A percentile compares a stretch with the other conserved stretches of the same genome.
Conservation (phyloP, 83 land plant genomes). For the Picea abies region DNA sequence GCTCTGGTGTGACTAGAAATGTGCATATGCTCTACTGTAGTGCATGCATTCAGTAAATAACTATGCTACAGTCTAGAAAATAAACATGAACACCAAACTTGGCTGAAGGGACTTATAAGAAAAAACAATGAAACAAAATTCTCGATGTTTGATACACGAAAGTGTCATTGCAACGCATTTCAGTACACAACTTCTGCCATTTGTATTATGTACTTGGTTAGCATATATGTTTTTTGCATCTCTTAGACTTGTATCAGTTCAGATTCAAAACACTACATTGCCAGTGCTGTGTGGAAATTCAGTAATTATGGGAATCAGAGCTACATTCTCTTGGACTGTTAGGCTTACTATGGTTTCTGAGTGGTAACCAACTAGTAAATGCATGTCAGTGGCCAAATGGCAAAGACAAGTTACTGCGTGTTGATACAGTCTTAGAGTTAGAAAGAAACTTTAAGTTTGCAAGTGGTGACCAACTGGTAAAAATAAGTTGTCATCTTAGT, state of each 20-base stretch:
- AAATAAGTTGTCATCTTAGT: not conserved
- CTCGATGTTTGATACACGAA: not conserved
- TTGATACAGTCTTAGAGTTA: not conserved
- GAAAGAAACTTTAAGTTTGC: not conserved
- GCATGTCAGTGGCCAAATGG: not conserved
- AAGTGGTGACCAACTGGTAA: not conserved
- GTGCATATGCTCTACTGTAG: not conserved
- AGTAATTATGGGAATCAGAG: not conserved
- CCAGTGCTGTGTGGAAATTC: not conserved
- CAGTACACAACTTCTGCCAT: not conserved
- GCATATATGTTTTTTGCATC: not conserved
- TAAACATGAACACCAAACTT: not conserved
- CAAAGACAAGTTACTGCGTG: not conserved
- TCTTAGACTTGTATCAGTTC: not conserved
- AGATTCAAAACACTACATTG: not conserved
- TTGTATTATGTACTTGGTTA: not conserved
- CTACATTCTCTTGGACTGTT: not conserved
- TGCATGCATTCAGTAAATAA: not conserved
- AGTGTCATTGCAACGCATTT: not conserved
- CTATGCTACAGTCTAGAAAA: not conserved
- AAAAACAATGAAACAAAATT: not conserved
- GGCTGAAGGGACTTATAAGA: too few species aligned
- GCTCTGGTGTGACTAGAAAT: not conserved
- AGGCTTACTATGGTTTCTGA: not conserved
- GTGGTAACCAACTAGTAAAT: not conserved